These are phyloP conservation scores for Phyllosticta citribraziliensis DNA, from an alignment of 2,329 filamentous ascomycete genomes.

Conservation along the genomic window DNA sequence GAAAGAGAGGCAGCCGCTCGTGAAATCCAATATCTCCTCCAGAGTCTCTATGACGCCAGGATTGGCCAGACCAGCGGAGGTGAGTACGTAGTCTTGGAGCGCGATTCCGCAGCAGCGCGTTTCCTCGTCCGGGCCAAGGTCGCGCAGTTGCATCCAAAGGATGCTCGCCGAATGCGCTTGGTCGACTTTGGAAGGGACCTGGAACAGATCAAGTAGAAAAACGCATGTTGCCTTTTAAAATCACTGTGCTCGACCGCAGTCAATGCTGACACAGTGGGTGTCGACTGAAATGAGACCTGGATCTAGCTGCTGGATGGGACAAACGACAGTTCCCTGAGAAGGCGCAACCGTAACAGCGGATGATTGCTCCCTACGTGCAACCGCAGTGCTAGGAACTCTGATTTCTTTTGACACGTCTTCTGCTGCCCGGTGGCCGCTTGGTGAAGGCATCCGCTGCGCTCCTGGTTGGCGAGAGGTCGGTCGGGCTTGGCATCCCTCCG, in stretches of 20 bases:
- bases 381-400: too few species aligned
- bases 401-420: too few species aligned
- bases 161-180: conserved; percentile 42
- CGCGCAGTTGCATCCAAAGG: conserved; percentile 46
- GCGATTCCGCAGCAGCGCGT: conserved; percentile 43
- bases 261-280: too few species aligned
- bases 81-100: conserved; percentile 38
- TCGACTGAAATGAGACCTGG: too few species aligned
- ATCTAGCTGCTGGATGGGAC: too few species aligned
- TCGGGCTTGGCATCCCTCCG: neutral
- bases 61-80: conserved; percentile 25
- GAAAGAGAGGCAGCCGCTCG: conserved; percentile 39
- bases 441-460: neutral
- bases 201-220: conserved; percentile 18
- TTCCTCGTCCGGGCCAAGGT: conserved; percentile 47
- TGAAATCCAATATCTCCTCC: conserved; percentile 39
- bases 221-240: neutral
- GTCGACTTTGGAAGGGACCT: conserved; percentile 42
- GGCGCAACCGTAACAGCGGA: too few species aligned
- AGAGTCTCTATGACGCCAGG: conserved; percentile 35
- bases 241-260: neutral
- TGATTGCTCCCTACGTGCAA: too few species aligned
- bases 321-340: too few species aligned
- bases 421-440: too few species aligned
- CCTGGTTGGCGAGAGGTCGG: neutral